A percentile compares a stretch with the other conserved stretches of the same genome.
These are phyloP conservation scores for Pestalotiopsis sp. DNA, from an alignment of 2,329 filamentous ascomycete genomes.

Conservation along the genomic window DNA sequence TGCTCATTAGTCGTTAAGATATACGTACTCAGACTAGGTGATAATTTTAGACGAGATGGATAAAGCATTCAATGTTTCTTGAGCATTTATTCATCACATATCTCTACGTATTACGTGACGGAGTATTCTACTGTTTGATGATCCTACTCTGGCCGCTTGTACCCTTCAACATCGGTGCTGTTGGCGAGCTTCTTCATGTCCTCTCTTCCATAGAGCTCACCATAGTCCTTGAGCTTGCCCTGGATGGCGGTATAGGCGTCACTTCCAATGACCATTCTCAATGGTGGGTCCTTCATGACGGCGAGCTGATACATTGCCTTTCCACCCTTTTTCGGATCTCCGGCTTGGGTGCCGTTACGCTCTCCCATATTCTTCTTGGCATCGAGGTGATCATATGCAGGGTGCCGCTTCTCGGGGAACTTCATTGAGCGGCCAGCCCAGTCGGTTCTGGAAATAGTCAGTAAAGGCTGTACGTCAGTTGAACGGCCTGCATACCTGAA, in stretches of 20 bases:
- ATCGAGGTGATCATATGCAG: conserved; percentile 7
- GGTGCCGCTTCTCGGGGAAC: conserved; percentile 1
- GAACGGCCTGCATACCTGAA: conserved; percentile 8
- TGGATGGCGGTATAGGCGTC: conserved; percentile 7
- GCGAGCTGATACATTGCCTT: conserved; percentile 10
- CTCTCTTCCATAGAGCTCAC: background rate
- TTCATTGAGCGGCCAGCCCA: conserved; percentile 10
- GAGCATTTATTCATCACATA: no score
- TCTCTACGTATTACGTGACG: no score
- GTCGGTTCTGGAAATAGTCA: background rate
- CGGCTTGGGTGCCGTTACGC: conserved; percentile 1
- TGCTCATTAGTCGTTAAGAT: conserved; percentile 18
- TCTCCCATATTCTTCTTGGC: conserved; percentile 6
- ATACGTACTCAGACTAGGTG: background rate
- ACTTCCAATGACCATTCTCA: conserved; percentile 8
- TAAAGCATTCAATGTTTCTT: no score
- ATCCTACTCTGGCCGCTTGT: background rate
- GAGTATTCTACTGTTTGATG: background rate
- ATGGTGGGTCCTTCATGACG: conserved; percentile 7
- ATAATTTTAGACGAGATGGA: no score
- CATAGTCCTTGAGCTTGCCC: background rate
- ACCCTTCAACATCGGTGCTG: conserved; percentile 7
- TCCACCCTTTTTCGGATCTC: conserved; percentile 5
- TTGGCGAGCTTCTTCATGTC: conserved; percentile 8
- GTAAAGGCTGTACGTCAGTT: background rate